These are phyloP conservation scores for Diatrype stigma DNA, from an alignment of 2,329 filamentous ascomycete genomes.

Conservation along the genomic window DNA sequence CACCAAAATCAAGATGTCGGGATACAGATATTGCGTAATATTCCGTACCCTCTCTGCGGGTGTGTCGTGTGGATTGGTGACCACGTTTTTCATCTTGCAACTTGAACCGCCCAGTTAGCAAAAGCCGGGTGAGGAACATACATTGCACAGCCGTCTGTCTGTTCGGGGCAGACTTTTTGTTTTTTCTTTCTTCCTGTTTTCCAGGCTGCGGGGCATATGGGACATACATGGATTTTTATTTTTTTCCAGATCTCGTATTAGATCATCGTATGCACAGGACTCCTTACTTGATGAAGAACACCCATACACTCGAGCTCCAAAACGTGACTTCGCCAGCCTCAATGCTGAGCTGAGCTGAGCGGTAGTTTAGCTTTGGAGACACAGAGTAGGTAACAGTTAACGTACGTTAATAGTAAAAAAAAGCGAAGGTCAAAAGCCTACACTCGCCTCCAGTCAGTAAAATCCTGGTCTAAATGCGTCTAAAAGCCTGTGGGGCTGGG, in stretches of 20 bases:
- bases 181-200: not conserved
- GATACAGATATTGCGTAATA: slow-evolving; percentile 47
- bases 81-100: slow-evolving; percentile 27
- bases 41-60: slow-evolving; percentile 41
- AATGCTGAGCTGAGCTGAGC: not conserved
- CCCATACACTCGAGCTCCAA: not conserved
- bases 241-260: slow-evolving; percentile 18
- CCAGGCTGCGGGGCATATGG: slow-evolving; percentile 27
- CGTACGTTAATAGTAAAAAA: slow-evolving; percentile 10
- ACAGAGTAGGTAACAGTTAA: not conserved
- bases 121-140: slow-evolving; percentile 13
- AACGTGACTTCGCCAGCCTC: not conserved
- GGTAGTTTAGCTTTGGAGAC: not conserved
- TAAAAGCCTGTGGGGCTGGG: slow-evolving; percentile 24
- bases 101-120: slow-evolving; percentile 21
- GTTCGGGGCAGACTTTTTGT: not conserved
- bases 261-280: slow-evolving; percentile 20
- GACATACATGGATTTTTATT: slow-evolving; percentile 23
- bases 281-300: not conserved
- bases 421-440: slow-evolving; percentile 18
- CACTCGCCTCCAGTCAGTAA: slow-evolving; percentile 19
- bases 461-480: slow-evolving; percentile 15
- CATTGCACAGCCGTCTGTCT: slow-evolving; percentile 12
- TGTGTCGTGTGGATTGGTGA: slow-evolving; percentile 23
- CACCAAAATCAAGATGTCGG: slow-evolving; percentile 46